Base-by-base conservation (phyloP, 805 yeast species). In the Lipomyces kockii region DNA sequence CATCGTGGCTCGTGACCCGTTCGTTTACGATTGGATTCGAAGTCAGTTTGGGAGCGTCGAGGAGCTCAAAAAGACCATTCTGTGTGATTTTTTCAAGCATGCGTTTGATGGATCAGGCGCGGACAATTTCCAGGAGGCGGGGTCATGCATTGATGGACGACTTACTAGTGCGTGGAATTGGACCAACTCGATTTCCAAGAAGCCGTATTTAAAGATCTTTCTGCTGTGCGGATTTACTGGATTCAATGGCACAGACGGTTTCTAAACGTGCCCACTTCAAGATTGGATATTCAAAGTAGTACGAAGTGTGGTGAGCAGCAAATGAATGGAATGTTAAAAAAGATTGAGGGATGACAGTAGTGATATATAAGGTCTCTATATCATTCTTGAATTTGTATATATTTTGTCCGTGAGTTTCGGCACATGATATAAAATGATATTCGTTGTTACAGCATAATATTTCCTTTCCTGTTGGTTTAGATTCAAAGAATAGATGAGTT, bases 101-200 rank as follows among this genome's bases (percentile, higher is more conserved):
- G 86, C 84, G 3, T 83, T 87, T 75, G 90, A 87, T 75, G 91
- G 95, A 1, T 87, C 91, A 9, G 96, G 96, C 59, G 92, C 93
- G 9, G 92, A 89, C 74, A 90, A 90, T 76, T 90, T 88, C 76
- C 89, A 87, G 76, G 89, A 89, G 82, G 91, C 92, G 37, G 96
- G 96, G 1, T 86, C 91, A 1, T 90, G 96, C 78, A 90, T 90
- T 60, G 96, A 90, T 76, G 96, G 95, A 25, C 84, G 93, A 62
- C 80, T 90, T 59, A 90, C 95, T 0, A 85, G 90, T 63, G 91
- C 92, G 1, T 90, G 94, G 91, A 90, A 89, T 74, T 90, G 91
- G 83, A 89, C 92, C 64, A 90, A 89, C 75, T 83, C 84, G 70
- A 86, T 90, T 53, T 79, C 87, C 32, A 87, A 89, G 74, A 89